Evolutionary conservation across 768 basidiomycete genomes (phyloP).

Genomic region (Amanita subjunquillea): DNA sequence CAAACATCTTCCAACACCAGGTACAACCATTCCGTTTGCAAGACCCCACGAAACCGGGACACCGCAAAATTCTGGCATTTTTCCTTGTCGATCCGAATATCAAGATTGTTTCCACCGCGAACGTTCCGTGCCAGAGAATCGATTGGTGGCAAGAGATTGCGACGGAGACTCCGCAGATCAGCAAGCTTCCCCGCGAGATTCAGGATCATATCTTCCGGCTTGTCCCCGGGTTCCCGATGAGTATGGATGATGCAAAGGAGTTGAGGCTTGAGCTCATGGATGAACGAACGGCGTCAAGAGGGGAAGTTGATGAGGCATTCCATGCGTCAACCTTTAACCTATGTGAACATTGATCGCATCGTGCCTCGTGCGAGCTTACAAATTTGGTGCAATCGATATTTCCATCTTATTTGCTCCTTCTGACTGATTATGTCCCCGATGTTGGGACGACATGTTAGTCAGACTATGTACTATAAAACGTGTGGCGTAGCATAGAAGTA

Average conservation of each 20-base stretch:
- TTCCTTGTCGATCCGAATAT: slow-evolving; percentile 27
- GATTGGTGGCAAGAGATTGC: slow-evolving; percentile 14
- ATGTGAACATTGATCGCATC: too few species aligned
- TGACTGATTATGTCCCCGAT: too few species aligned
- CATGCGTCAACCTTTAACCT: too few species aligned
- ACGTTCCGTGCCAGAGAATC: slow-evolving; percentile 23
- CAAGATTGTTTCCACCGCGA: slow-evolving; percentile 19
- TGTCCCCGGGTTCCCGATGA: neutral
- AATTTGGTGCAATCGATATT: too few species aligned
- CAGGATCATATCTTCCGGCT: neutral
- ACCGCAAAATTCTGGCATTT: slow-evolving; percentile 27
- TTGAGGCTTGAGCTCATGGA: slow-evolving; percentile 5
- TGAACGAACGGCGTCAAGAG: too few species aligned
- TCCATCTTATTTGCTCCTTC: too few species aligned
- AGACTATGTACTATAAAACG: too few species aligned
- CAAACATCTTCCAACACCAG: slow-evolving; percentile 27
- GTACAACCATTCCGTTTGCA: slow-evolving; percentile 23
- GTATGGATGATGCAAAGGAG: slow-evolving; percentile 12
- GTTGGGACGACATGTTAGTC: too few species aligned
- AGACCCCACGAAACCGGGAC: slow-evolving; percentile 11
- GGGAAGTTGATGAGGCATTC: too few species aligned
- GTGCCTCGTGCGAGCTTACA: too few species aligned
- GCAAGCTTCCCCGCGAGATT: neutral
- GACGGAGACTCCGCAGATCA: neutral
- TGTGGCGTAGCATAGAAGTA: too few species aligned